phyloP scores from a whole-genome alignment of 768 basidiomycete species.

The Lactarius akahatsu region DNA sequence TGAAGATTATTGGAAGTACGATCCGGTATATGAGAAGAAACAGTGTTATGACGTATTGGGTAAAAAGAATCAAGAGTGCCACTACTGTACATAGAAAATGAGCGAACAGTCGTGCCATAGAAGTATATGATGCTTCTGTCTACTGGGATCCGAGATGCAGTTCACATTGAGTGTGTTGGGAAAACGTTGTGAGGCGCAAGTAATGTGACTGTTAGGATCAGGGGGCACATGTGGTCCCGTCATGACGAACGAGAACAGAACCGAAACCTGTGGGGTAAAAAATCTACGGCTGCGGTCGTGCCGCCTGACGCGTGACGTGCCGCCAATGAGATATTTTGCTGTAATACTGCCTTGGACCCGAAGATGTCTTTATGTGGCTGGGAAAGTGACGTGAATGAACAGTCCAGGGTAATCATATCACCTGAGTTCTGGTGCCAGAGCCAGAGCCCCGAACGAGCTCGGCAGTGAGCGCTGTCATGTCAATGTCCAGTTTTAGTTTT shows the following conservation, averaged over 20 bases:
- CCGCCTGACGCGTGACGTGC: neutral
- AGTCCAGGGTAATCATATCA: neutral
- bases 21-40: no score
- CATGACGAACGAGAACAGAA: neutral
- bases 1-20: no score
- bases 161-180: neutral
- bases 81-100: no score
- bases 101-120: no score
- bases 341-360: neutral
- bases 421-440: no score
- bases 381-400: no score
- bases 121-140: no score
- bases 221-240: neutral
- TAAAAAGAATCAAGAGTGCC: no score
- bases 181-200: no score
- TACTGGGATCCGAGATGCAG: no score
- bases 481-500: neutral
- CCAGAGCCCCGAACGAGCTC: no score
- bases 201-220: neutral
- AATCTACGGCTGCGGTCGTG: neutral
- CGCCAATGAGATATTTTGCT: neutral
- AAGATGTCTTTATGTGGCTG: neutral
- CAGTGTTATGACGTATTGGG: no score
- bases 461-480: neutral
- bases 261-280: neutral